Percentiles rank a stretch among this genome's conserved stretches.
Conservation (phyloP, 306 rosid genomes). For the Castanea mollissima region DNA sequence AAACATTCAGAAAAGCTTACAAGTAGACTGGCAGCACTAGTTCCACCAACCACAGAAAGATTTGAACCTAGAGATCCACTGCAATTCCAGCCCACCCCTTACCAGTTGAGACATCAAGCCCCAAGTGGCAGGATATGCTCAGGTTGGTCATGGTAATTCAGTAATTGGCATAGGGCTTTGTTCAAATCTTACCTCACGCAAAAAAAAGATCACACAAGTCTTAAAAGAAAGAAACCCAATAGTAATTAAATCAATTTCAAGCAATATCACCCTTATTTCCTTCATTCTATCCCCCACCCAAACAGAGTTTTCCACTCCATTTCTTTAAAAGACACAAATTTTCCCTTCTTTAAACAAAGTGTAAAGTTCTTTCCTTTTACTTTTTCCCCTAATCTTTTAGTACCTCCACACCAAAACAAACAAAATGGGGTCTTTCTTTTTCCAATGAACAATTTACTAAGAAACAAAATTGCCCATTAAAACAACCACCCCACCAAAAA, state of each 20-base stretch:
- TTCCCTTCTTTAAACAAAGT: neutral
- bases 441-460: constrained; percentile 3
- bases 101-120: neutral
- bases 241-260: neutral
- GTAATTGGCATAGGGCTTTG: neutral
- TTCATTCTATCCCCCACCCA: neutral
- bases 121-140: neutral
- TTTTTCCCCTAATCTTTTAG: neutral
- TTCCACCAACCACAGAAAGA: neutral
- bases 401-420: neutral
- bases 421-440: neutral
- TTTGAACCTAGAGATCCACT: neutral
- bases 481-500: neutral
- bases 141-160: neutral
- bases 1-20: no score
- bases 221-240: neutral
- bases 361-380: neutral
- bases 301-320: neutral
- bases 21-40: neutral
- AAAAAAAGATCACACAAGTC: neutral
- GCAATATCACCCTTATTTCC: neutral
- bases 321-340: neutral
- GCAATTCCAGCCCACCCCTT: neutral
- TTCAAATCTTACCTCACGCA: neutral
- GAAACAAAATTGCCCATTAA: constrained; percentile 3